Conservation (phyloP, 495 filamentous ascomycete genomes). For the Tuber indicum region DNA sequence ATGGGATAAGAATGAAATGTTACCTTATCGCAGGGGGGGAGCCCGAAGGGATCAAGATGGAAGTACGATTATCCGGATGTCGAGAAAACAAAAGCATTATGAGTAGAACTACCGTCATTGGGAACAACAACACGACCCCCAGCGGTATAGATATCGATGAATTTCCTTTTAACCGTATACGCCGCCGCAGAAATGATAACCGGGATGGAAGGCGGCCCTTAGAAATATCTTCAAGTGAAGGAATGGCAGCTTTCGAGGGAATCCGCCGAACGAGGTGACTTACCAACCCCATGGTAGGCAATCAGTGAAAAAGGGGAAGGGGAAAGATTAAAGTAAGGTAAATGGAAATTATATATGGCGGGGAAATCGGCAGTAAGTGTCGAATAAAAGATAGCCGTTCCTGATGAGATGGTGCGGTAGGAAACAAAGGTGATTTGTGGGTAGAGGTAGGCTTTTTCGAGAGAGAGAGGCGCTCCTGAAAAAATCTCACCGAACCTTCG, state of each 20-base stretch:
- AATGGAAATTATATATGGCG: constrained; percentile 21
- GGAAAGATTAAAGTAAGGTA: constrained; percentile 20
- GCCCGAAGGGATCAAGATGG: constrained; percentile 81
- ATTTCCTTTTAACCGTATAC: constrained; percentile 88
- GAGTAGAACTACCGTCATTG: constrained; percentile 81
- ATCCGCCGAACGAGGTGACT: constrained; percentile 59
- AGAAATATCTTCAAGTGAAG: constrained; percentile 55
- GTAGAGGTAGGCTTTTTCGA: background rate
- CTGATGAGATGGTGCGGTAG: constrained; percentile 16
- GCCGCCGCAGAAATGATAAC: constrained; percentile 79
- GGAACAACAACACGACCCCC: constrained; percentile 87
- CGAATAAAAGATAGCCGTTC: constrained; percentile 12
- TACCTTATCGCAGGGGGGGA: constrained; percentile 89
- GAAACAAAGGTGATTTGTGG: constrained; percentile 12
- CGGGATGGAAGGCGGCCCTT: constrained; percentile 52
- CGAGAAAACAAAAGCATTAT: constrained; percentile 85
- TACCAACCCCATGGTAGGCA: constrained; percentile 54
- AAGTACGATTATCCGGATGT: constrained; percentile 74
- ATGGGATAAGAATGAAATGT: constrained; percentile 36
- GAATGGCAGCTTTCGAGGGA: constrained; percentile 55
- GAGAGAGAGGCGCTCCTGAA: background rate
- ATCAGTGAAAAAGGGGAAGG: constrained; percentile 19
- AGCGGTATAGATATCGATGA: constrained; percentile 90
- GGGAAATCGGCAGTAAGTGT: constrained; percentile 16
- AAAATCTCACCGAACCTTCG: constrained; percentile 20